Percentiles rank a stretch among this genome's conserved stretches.
Evolutionary conservation across 768 basidiomycete genomes (phyloP).

Genomic region (Lentinula edodes): DNA sequence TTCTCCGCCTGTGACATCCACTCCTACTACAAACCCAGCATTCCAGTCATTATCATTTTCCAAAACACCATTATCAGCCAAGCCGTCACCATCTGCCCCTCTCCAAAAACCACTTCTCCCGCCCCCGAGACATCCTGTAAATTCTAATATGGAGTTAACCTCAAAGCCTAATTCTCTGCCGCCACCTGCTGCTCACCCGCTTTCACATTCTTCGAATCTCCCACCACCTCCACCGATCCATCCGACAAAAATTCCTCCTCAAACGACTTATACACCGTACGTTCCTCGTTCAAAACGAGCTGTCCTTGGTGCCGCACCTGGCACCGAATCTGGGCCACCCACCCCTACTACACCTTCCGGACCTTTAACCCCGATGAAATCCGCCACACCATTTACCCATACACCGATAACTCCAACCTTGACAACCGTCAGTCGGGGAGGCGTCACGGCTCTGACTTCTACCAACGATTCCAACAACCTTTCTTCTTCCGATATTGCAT

Average conservation of each 20-base stretch:
- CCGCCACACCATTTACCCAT: too few species aligned
- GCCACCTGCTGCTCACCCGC: too few species aligned
- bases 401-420: background rate
- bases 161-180: too few species aligned
- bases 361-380: too few species aligned
- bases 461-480: too few species aligned
- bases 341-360: slow-evolving; percentile 13
- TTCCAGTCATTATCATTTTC: too few species aligned
- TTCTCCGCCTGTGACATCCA: too few species aligned
- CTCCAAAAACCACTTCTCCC: slow-evolving; percentile 10
- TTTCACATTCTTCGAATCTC: slow-evolving; percentile 10
- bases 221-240: slow-evolving; percentile 25
- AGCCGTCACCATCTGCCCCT: slow-evolving; percentile 9
- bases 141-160: too few species aligned
- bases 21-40: too few species aligned
- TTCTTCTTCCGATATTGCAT: background rate
- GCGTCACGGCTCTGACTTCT: background rate
- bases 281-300: slow-evolving; percentile 60
- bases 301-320: slow-evolving; percentile 9
- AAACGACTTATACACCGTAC: slow-evolving; percentile 82
- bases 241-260: slow-evolving; percentile 22
- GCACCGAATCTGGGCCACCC: slow-evolving; percentile 24
- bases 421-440: background rate
- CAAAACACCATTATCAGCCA: slow-evolving; percentile 18
- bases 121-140: slow-evolving; percentile 9